Percentiles rank a stretch among this genome's conserved stretches.
Conservation (phyloP, 192 early-diverging fungal genomes). For the Kickxella alabastrina region DNA sequence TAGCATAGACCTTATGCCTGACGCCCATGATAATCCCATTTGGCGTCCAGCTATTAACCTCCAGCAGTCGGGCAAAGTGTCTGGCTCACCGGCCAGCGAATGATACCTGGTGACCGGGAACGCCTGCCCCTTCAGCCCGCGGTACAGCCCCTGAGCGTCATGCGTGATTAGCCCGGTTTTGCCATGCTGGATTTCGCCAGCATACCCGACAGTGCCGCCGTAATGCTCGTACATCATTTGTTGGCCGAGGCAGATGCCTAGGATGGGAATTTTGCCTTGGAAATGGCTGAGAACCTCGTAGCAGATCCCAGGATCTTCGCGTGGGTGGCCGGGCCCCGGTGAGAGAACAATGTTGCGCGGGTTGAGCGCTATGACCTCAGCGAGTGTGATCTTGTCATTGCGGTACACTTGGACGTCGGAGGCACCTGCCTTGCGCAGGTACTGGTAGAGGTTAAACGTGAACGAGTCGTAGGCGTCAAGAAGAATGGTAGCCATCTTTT, state of each 20-base stretch:
- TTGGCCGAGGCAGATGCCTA: constrained; percentile 96
- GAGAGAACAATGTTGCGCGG: constrained; percentile 95
- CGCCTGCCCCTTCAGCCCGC: constrained; percentile 75
- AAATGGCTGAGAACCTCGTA: constrained; percentile 81
- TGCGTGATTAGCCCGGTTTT: constrained; percentile 90
- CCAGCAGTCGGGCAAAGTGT: constrained; percentile 78
- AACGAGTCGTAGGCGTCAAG: constrained; percentile 99
- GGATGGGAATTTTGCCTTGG: constrained; percentile 91
- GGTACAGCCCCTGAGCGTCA: constrained; percentile 85
- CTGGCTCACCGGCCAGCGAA: constrained; percentile 84
- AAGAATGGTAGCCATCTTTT: constrained; percentile 61
- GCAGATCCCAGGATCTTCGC: constrained; percentile 85
- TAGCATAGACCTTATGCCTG: constrained; percentile 79
- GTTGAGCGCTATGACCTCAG: constrained; percentile 73
- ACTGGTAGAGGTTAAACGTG: constrained; percentile 99
- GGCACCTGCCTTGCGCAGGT: constrained; percentile 84
- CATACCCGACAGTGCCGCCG: constrained; percentile 87
- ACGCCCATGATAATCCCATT: constrained; percentile 92
- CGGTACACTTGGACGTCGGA: constrained; percentile 80
- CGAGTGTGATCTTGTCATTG: constrained; percentile 90
- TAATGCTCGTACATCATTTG: constrained; percentile 97
- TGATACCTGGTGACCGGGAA: constrained; percentile 94
- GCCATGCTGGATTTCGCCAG: constrained; percentile 97
- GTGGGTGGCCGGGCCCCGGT: constrained; percentile 94
- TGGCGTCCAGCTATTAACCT: constrained; percentile 81